Evolutionary conservation across 2,329 filamentous ascomycete species (phyloP), one percentile per base, ranked within the genome.

Genomic region (Beauveria varroae): DNA sequence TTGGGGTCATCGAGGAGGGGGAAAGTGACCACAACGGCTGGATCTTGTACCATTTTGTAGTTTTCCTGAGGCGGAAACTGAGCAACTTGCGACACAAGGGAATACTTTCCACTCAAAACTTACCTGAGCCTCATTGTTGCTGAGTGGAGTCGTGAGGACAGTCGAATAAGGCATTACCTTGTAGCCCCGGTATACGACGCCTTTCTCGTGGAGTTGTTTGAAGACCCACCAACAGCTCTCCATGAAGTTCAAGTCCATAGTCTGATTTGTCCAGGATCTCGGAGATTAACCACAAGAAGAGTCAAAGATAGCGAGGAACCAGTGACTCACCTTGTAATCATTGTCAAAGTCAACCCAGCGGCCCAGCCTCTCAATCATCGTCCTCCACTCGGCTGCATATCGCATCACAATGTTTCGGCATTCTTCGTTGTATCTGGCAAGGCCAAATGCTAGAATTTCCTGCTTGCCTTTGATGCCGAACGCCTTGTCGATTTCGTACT

Each of bases 401-500:
- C 87, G 84, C 89, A 96, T 93, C 65, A 96, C 91, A 73, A 96
- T 95, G 64, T 89, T 86, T 65, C 86, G 83, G 75, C 91, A 96
- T 76, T 95, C 88, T 63, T 83, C 86, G 73, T 96, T 96, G 78
- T 96, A 96, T 69, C 88, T 87, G 64, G 83, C 88, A 65, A 96
- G 85, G 55, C 91, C 91, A 68, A 95, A 81, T 74, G 93, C 81
- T 76, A 87, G 83, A 46, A 96, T 91, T 8, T 90, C 90, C 66
- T 91, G 88, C 69, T 87, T 87, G 58, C 89, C 89, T 66, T 88
- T 88, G 71, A 95, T 90, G 43, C 88, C 88, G 64, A 93, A 81
- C 76, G 91, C 90, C 81, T 96, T 96, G 80, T 96, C 91, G 69
- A 96, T 96, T 76, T 96, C 91, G 73, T 93, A 89, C 77, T 96